phyloP scores from a whole-genome alignment of 75 land plant genomes.

The Ceratopteris richardii region DNA sequence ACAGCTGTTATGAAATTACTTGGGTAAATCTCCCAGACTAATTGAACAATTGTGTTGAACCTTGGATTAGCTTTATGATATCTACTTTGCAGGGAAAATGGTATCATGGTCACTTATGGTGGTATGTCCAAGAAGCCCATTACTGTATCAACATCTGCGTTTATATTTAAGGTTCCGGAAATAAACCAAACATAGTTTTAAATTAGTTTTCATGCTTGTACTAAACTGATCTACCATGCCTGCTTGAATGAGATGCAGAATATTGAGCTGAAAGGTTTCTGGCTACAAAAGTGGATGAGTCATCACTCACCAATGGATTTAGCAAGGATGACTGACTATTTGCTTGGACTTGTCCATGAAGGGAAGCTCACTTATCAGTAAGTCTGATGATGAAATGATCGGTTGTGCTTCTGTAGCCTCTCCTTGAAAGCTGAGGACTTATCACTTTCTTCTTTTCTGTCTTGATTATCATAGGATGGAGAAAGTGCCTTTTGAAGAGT shows the following conservation, averaged over 20 bases:
- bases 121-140: slow-evolving; percentile 98
- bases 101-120: slow-evolving; percentile 97
- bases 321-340: slow-evolving; percentile 55
- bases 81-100: slow-evolving; percentile 65
- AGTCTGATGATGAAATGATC: too few relatives aligned
- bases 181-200: too few relatives aligned
- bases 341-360: slow-evolving; percentile 47
- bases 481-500: slow-evolving; percentile 55
- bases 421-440: background rate
- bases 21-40: slow-evolving; percentile 32
- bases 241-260: slow-evolving; percentile 58
- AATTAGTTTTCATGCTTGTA: too few relatives aligned
- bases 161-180: slow-evolving; percentile 97
- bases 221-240: too few relatives aligned
- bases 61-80: too few relatives aligned
- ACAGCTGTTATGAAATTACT: slow-evolving; percentile 80
- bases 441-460: background rate
- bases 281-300: slow-evolving; percentile 86
- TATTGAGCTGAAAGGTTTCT: slow-evolving; percentile 71
- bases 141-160: slow-evolving; percentile 83
- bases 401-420: too few relatives aligned
- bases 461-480: slow-evolving; percentile 46
- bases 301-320: slow-evolving; percentile 52
- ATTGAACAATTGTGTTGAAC: too few relatives aligned
- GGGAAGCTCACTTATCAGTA: slow-evolving; percentile 79